Percentiles rank a stretch among this genome's conserved stretches.
These are phyloP conservation scores for Coemansia sp. DNA, from an alignment of 192 early-diverging fungal species.

Conservation along the genomic window DNA sequence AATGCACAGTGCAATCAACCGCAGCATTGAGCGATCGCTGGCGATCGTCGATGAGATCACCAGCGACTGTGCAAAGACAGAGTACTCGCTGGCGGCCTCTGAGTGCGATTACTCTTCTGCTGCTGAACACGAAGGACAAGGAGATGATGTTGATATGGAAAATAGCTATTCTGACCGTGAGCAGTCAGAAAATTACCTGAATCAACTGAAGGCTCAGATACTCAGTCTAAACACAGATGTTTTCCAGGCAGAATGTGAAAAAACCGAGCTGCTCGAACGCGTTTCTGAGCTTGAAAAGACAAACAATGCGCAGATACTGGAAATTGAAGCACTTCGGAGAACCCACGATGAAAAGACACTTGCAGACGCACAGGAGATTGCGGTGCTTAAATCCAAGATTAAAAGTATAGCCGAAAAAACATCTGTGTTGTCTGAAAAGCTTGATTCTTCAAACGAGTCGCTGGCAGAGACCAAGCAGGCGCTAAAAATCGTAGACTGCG, in stretches of 20 bases:
- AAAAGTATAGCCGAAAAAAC: slow-evolving; percentile 10
- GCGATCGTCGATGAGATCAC: slow-evolving; percentile 25
- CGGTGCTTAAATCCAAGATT: slow-evolving; percentile 7
- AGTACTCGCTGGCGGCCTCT: no score
- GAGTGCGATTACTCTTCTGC: not conserved
- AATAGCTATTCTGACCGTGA: no score
- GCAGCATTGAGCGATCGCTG: slow-evolving; percentile 26
- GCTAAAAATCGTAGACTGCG: not conserved
- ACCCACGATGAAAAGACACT: not conserved
- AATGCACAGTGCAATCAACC: slow-evolving; percentile 22
- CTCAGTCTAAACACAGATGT: slow-evolving; percentile 20
- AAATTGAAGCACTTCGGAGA: slow-evolving; percentile 12
- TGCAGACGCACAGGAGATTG: not conserved
- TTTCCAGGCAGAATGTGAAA: slow-evolving; percentile 9
- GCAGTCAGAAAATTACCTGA: not conserved
- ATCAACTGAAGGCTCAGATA: slow-evolving; percentile 22
- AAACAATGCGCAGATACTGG: slow-evolving; percentile 7
- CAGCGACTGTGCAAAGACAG: not conserved
- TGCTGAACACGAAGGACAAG: not conserved
- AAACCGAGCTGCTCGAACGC: not conserved
- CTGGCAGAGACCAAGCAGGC: slow-evolving; percentile 11
- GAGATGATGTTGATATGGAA: not conserved
- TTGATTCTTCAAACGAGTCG: not conserved
- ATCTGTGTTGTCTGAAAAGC: not conserved
- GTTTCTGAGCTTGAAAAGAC: slow-evolving; percentile 8